phyloP scores from a whole-genome alignment of 768 basidiomycete genomes.

The Austroboletus eburneus region DNA sequence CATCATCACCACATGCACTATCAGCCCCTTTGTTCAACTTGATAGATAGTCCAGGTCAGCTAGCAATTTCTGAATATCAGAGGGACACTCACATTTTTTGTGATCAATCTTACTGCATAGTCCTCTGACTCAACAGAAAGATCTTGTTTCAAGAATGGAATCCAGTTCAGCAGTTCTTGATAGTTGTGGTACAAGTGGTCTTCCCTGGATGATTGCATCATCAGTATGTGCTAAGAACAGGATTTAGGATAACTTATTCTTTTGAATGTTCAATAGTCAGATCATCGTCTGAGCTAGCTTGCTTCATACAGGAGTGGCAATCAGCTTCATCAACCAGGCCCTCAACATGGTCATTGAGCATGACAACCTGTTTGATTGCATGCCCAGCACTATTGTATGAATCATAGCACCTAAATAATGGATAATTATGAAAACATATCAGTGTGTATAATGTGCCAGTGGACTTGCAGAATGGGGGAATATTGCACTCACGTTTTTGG shows the following conservation, averaged over 20 bases:
- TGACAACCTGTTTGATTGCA: slow-evolving; percentile 1
- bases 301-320: background rate
- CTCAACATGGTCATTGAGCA: slow-evolving; percentile 1
- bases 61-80: background rate
- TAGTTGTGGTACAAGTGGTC: background rate
- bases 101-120: background rate
- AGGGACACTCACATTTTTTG: background rate
- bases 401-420: too few species aligned
- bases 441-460: too few species aligned
- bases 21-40: slow-evolving; percentile 7
- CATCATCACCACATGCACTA: slow-evolving; percentile 5
- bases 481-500: too few species aligned
- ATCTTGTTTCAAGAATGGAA: background rate
- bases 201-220: background rate
- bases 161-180: slow-evolving; percentile 1
- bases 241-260: background rate
- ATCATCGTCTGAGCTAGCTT: background rate
- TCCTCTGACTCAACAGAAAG: background rate
- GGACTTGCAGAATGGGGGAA: too few species aligned
- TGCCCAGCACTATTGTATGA: background rate
- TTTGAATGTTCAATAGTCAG: background rate
- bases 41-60: background rate
- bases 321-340: slow-evolving; percentile 11
- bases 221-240: too few species aligned
- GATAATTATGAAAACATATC: too few species aligned